Evolutionary conservation across 805 yeast species (phyloP).

Genomic region (Kockiozyma suomiensis): DNA sequence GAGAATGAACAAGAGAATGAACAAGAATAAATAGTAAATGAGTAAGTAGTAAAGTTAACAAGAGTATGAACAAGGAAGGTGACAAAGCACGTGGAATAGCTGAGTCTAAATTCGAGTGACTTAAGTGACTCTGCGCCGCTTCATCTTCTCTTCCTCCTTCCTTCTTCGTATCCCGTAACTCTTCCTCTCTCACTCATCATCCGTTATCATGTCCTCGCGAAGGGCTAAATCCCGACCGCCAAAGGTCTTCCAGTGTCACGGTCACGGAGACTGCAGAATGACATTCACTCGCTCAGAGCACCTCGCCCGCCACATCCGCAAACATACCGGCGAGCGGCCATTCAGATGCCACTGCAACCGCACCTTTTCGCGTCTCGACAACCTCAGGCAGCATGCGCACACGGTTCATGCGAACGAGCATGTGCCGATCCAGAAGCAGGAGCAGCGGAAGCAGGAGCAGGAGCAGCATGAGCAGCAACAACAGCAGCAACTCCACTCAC

Average conservation of each 20-base stretch:
- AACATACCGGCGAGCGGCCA: constrained; percentile 94
- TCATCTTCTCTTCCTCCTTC: too few relatives aligned
- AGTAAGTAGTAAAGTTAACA: neutral
- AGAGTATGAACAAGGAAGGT: neutral
- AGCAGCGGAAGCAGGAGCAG: neutral
- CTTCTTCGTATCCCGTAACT: too few relatives aligned
- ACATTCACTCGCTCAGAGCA: constrained; percentile 90
- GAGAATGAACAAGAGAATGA: too few relatives aligned
- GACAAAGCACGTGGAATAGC: neutral
- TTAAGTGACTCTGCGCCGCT: too few relatives aligned
- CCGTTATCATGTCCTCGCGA: constrained; percentile 12
- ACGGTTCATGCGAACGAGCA: constrained; percentile 66
- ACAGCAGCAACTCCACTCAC: constrained; percentile 4
- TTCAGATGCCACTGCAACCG: constrained; percentile 80
- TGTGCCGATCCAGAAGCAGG: neutral
- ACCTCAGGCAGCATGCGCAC: constrained; percentile 87
- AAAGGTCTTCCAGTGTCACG: constrained; percentile 76
- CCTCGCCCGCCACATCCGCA: constrained; percentile 86
- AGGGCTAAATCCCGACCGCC: constrained; percentile 42
- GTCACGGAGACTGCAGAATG: constrained; percentile 85
- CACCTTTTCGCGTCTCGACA: constrained; percentile 80
- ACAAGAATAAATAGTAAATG: neutral
- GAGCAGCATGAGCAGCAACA: neutral
- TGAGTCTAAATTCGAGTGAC: too few relatives aligned
- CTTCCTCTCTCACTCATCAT: too few relatives aligned